phyloP scores from a whole-genome alignment of 1,139 yeast genomes.

The Torulaspora globosa region DNA sequence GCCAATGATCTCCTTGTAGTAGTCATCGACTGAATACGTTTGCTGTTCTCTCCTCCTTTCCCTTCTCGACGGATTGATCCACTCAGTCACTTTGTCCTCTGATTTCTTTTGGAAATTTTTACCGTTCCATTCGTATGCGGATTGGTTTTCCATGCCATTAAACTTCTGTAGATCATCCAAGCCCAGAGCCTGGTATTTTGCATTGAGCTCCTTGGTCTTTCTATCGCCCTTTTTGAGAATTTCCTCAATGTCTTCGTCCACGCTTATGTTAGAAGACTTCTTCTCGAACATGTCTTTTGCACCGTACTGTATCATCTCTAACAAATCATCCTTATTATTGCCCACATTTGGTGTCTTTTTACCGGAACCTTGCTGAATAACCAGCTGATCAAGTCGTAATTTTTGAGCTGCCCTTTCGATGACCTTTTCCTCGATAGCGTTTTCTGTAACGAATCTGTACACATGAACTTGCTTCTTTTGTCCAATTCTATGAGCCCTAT shows the following conservation, averaged over 20 bases:
- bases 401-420: slow-evolving; percentile 78
- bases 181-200: slow-evolving; percentile 62
- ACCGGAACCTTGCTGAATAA: slow-evolving; percentile 65
- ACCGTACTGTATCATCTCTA: slow-evolving; percentile 79
- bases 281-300: slow-evolving; percentile 58
- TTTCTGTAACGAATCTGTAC: slow-evolving; percentile 69
- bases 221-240: slow-evolving; percentile 58
- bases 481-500: slow-evolving; percentile 83
- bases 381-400: slow-evolving; percentile 71
- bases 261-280: slow-evolving; percentile 32
- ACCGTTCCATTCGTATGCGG: slow-evolving; percentile 98
- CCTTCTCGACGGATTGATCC: slow-evolving; percentile 88
- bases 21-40: slow-evolving; percentile 80
- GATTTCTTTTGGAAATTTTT: slow-evolving; percentile 75
- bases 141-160: slow-evolving; percentile 54
- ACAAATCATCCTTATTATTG: slow-evolving; percentile 62
- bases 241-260: slow-evolving; percentile 53
- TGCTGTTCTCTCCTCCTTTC: slow-evolving; percentile 90
- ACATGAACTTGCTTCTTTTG: slow-evolving; percentile 79
- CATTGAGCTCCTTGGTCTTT: slow-evolving; percentile 59
- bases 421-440: slow-evolving; percentile 78
- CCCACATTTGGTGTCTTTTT: slow-evolving; percentile 40
- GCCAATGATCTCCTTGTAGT: slow-evolving; percentile 67
- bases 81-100: slow-evolving; percentile 50
- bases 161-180: slow-evolving; percentile 74